Evolutionary conservation across 2,329 filamentous ascomycete species (phyloP).

Genomic region (Exophiala spinifera): DNA sequence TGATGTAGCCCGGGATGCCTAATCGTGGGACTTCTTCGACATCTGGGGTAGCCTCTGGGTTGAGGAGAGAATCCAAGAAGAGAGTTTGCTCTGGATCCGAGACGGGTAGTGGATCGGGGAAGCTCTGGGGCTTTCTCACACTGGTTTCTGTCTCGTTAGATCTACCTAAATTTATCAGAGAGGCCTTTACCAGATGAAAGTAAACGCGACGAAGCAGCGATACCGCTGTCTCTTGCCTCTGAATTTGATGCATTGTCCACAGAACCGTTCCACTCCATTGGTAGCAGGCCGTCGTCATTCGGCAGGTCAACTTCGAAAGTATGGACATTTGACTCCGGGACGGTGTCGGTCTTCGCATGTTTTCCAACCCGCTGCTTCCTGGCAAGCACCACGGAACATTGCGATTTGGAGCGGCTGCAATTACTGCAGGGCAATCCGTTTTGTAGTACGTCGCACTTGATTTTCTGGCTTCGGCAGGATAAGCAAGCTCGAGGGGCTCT

Average conservation of each 20-base stretch:
- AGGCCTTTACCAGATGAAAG: too few relatives aligned
- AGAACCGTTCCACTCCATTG: not conserved
- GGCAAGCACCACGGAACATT: not conserved
- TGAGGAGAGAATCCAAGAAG: not conserved
- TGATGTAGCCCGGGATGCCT: not conserved
- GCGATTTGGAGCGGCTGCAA: constrained; percentile 5
- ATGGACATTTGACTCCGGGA: not conserved
- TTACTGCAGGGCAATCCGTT: constrained; percentile 10
- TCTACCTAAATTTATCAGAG: too few relatives aligned
- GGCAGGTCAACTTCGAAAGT: not conserved
- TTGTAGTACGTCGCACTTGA: constrained; percentile 9
- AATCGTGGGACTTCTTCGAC: not conserved
- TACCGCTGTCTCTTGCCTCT: not conserved
- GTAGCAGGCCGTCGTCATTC: not conserved
- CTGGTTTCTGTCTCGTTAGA: too few relatives aligned
- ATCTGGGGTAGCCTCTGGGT: not conserved
- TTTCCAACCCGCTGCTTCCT: not conserved
- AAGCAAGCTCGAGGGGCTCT: constrained; percentile 10
- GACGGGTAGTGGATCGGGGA: too few relatives aligned
- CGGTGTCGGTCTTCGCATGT: not conserved
- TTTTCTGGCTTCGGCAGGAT: constrained; percentile 8
- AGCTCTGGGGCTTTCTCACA: too few relatives aligned
- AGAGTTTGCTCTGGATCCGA: too few relatives aligned
- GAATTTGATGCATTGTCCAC: not conserved
- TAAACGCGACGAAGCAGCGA: too few relatives aligned